A percentile compares a stretch with the other conserved stretches of the same genome.
phyloP scores from a whole-genome alignment of 1,139 yeast genomes.

The Scheffersomyces lignicola region DNA sequence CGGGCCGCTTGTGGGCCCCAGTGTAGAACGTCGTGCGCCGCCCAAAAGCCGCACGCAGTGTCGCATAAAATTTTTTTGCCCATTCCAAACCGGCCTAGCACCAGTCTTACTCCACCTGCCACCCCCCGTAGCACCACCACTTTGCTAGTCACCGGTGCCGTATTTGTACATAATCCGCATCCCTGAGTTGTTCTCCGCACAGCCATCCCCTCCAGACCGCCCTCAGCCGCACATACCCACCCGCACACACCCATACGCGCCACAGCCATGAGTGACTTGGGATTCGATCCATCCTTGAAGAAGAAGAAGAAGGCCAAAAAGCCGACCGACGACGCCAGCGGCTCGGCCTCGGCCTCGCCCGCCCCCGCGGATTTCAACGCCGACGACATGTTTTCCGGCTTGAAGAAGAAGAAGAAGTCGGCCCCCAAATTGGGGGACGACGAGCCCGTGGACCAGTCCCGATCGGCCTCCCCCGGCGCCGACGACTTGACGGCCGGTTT shows the following conservation, averaged over 20 bases:
- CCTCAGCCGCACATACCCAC: conserved; percentile 2
- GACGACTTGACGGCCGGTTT: conserved; percentile 61
- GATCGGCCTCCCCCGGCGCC: conserved; percentile 31
- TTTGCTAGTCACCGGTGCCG: no score
- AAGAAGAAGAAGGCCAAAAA: conserved; percentile 79
- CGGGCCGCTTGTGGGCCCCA: no score
- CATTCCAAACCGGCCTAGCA: no score
- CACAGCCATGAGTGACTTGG: conserved; percentile 54
- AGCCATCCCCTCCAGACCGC: background rate
- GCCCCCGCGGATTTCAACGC: conserved; percentile 36
- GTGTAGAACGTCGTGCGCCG: no score
- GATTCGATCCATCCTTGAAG: conserved; percentile 76
- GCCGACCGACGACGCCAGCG: conserved; percentile 11
- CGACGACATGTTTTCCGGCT: conserved; percentile 56
- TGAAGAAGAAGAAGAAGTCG: conserved; percentile 54
- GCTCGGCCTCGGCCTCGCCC: conserved; percentile 31
- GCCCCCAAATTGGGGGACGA: conserved; percentile 37
- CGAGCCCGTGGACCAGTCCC: conserved; percentile 22
- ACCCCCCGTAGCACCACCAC: no score
- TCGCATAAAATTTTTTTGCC: no score
- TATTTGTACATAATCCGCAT: no score
- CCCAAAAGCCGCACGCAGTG: no score
- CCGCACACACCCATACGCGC: background rate
- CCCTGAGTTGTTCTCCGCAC: no score
- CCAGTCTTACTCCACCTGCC: no score